Conservation (phyloP, 2,329 filamentous ascomycete genomes). For the Botrytis cinerea region DNA sequence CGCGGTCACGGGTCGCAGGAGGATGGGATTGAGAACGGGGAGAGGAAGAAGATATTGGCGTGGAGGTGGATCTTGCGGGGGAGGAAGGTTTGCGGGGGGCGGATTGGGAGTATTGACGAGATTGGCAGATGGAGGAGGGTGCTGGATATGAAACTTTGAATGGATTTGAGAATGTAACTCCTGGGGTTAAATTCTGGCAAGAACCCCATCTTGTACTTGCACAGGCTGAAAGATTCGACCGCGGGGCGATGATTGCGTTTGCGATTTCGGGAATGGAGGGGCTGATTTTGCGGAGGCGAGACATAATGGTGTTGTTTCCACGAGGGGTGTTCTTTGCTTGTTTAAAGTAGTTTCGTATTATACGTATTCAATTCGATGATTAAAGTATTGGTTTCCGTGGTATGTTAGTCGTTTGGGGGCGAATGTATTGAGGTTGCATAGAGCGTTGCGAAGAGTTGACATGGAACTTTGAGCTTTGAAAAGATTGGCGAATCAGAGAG, state of each 20-base stretch:
- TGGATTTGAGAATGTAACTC: neutral
- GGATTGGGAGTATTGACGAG: neutral
- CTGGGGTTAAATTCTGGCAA: neutral
- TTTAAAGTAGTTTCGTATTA: too few relatives aligned
- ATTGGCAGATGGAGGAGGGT: neutral
- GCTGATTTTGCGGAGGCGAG: conserved; percentile 26
- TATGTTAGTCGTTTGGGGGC: neutral
- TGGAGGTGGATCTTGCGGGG: neutral
- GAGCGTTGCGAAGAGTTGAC: neutral
- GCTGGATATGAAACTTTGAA: neutral
- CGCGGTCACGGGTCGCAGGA: conserved; percentile 50
- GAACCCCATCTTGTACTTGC: neutral
- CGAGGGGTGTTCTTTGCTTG: neutral
- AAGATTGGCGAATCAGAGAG: conserved; percentile 14
- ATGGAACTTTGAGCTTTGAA: conserved; percentile 7
- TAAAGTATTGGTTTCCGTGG: neutral
- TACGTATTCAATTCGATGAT: neutral
- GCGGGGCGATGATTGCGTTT: conserved; percentile 32
- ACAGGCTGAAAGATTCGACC: neutral
- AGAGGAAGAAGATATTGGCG: neutral
- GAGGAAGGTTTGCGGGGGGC: neutral
- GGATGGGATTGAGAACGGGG: neutral
- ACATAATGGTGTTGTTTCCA: neutral
- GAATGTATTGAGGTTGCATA: neutral
- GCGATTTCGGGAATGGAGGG: conserved; percentile 37